Conservation (phyloP, 257 asterid genomes). For the Salvia hispanica region DNA sequence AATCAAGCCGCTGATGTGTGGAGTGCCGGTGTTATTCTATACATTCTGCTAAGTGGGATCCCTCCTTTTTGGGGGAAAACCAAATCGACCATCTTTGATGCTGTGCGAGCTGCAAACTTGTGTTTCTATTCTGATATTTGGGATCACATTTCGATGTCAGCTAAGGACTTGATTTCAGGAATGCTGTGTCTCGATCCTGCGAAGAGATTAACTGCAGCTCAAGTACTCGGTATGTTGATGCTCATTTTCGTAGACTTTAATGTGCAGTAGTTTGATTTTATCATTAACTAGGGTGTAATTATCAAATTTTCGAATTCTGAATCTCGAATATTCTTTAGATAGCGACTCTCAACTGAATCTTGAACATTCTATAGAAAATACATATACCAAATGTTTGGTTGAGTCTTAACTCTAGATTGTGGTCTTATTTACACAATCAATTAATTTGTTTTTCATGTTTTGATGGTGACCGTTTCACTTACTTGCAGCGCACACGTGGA, state of each 20-base stretch:
- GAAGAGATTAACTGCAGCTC: conserved; percentile 48
- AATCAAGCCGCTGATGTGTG: conserved; percentile 64
- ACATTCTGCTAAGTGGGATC: conserved; percentile 61
- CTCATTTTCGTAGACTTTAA: neutral
- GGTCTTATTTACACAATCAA: neutral
- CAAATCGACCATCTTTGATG: conserved; percentile 59
- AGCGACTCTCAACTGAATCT: neutral
- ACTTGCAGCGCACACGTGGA: conserved; percentile 64
- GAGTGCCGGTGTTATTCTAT: conserved; percentile 72
- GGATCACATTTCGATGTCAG: conserved; percentile 54
- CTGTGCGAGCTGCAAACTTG: conserved; percentile 58
- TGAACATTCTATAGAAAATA: neutral
- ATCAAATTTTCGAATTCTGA: neutral
- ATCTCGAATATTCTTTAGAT: neutral
- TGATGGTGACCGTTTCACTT: neutral
- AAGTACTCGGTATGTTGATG: conserved; percentile 49
- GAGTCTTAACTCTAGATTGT: neutral
- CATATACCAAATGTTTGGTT: neutral
- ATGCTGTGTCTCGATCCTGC: conserved; percentile 58
- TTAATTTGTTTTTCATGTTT: conserved; percentile 7
- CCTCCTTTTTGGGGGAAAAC: conserved; percentile 78
- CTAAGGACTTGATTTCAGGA: conserved; percentile 51
- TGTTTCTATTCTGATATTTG: conserved; percentile 50
- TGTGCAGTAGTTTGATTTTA: neutral
- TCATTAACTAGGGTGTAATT: neutral